A percentile compares a stretch with the other conserved stretches of the same genome.
phyloP scores from a whole-genome alignment of 768 basidiomycete genomes.

The Trametes coccinea region DNA sequence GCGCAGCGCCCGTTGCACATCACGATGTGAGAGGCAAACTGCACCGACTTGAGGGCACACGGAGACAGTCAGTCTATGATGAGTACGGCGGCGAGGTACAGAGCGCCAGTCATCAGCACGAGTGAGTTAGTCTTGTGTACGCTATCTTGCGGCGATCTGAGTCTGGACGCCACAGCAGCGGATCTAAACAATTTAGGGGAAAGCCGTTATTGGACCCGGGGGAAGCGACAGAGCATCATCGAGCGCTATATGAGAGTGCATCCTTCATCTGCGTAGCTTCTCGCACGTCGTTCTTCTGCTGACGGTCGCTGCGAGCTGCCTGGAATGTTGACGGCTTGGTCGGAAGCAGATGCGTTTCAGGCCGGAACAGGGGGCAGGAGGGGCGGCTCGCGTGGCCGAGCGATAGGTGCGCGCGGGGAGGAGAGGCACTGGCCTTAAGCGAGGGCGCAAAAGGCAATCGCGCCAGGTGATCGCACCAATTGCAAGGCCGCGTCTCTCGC shows the following conservation, averaged over 20 bases:
- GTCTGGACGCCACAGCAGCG: conserved; percentile 8
- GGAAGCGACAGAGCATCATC: conserved; percentile 2
- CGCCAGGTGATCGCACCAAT: conserved; percentile 9
- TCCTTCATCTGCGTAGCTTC: background rate
- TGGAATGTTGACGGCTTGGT: background rate
- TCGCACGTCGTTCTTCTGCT: background rate
- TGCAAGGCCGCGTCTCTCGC: conserved; percentile 1
- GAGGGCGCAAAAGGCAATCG: conserved; percentile 13
- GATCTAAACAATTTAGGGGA: conserved; percentile 18
- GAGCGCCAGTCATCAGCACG: background rate
- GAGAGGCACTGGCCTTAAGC: conserved; percentile 4
- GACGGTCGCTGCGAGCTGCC: background rate
- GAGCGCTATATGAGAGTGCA: background rate
- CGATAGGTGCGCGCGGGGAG: background rate
- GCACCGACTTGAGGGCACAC: no score
- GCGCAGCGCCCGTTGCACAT: background rate
- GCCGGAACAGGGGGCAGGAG: background rate
- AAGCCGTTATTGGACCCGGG: background rate
- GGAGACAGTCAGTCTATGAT: background rate
- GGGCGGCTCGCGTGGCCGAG: background rate
- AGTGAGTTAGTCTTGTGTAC: background rate
- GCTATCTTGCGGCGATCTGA: conserved; percentile 7
- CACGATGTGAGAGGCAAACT: background rate
- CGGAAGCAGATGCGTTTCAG: background rate
- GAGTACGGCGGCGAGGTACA: background rate